Evolutionary conservation across 805 yeast species (phyloP), one percentile per base, ranked within the genome.

Genomic region (Ogataea naganishii): DNA sequence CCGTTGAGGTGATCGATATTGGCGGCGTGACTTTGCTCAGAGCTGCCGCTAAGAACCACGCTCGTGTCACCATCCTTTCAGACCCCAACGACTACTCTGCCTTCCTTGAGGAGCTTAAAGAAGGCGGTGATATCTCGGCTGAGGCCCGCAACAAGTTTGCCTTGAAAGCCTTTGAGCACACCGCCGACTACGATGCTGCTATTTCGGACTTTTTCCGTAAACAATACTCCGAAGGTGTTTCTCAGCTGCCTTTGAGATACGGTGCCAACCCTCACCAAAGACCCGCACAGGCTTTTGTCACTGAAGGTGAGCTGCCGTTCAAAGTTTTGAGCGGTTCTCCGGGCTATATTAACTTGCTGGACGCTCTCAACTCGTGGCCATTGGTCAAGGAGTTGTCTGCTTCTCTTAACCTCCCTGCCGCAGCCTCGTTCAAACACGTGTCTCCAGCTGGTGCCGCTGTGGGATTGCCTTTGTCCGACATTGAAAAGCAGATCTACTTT

Each of bases 201-300:
- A 92, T 92, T 53, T 74, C 96, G 34, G 98, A 92, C 65, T 92
- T 85, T 60, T 92, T 92, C 76, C 79, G 98, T 69, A 92, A 86
- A 66, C 88, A 85, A 64, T 92, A 92, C 67, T 73, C 95, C 29
- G 97, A 89, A 64, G 81, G 78, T 56, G 66, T 64, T 27, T 72
- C 92, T 32, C 97, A 89, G 72, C 69, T 92, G 60, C 89, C 96
- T 18, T 72, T 92, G 50, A 80, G 98, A 68, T 92, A 92, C 60
- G 98, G 98, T 58, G 96, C 95, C 36, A 92, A 92, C 69, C 98
- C 98, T 37, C 97, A 92, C 62, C 98, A 92, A 69, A 92, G 85
- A 63, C 98, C 98, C 29, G 96, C 98, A 18, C 98, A 92, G 69
- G 96, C 97, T 31, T 92, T 62, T 53, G 94, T 92, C 34, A 58